These are phyloP conservation scores for Volvox reticuliferus DNA, from an alignment of 139 green algal species.

Conservation along the genomic window DNA sequence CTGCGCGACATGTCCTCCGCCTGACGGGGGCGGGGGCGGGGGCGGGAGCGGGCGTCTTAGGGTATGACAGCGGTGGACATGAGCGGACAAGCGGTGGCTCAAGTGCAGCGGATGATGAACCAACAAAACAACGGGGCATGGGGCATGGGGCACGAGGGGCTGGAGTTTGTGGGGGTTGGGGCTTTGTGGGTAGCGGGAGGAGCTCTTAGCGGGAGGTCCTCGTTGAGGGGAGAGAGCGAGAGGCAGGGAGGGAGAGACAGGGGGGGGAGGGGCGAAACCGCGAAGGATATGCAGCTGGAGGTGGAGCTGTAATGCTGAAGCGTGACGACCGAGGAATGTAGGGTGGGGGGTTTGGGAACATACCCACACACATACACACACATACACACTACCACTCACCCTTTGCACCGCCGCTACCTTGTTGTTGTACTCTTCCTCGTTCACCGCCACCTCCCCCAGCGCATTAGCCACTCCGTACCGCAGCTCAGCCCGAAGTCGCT, in stretches of 20 bases:
- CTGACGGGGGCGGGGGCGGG: no score
- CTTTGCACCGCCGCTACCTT: not conserved
- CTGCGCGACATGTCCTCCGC: constrained; percentile 13
- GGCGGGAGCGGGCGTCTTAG: no score
- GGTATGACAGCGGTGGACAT: no score
- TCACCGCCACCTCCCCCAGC: not conserved
- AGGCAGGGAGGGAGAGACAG: not conserved
- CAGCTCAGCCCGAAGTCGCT: constrained; percentile 10
- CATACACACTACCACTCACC: not conserved
- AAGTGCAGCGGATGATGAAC: not conserved
- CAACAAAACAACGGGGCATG: not conserved
- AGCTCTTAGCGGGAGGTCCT: not conserved
- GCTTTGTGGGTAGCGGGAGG: not conserved
- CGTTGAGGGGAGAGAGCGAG: not conserved
- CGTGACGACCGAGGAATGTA: not conserved
- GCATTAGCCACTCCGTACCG: not conserved
- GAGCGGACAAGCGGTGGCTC: not conserved
- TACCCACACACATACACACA: not conserved
- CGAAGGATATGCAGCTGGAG: not conserved
- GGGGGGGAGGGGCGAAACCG: no score
- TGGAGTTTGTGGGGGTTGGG: not conserved
- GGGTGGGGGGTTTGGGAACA: no score
- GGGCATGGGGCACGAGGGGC: not conserved
- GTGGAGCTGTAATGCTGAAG: no score
- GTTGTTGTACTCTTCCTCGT: constrained; percentile 35